phyloP scores from a whole-genome alignment of 2,329 filamentous ascomycete species.

The Hortaea werneckii region DNA sequence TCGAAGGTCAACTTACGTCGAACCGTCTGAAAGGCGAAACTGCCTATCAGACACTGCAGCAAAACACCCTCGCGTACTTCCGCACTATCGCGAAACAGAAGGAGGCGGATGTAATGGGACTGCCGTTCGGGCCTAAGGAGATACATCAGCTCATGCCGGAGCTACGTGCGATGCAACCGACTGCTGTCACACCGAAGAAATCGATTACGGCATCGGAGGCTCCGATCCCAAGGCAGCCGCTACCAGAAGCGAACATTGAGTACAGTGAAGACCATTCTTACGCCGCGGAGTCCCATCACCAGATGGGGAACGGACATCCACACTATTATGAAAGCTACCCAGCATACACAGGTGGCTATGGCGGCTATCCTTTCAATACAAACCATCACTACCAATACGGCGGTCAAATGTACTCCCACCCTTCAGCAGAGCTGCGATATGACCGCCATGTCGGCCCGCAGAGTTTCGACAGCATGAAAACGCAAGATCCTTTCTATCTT shows the following conservation, averaged over 20 bases:
- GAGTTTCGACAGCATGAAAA: background rate
- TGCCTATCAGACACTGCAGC: constrained; percentile 22
- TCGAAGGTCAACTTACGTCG: constrained; percentile 35
- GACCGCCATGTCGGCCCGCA: background rate
- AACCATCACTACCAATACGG: constrained; percentile 1
- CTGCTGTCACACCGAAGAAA: background rate
- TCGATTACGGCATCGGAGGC: background rate
- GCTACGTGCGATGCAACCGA: constrained; percentile 4
- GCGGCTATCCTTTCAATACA: background rate
- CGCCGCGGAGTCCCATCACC: background rate
- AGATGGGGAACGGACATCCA: background rate
- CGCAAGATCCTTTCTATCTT: constrained; percentile 6
- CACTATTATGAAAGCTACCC: constrained; percentile 1
- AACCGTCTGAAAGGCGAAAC: constrained; percentile 30
- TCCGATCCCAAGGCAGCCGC: background rate
- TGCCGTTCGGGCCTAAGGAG: constrained; percentile 22
- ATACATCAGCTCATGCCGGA: constrained; percentile 21
- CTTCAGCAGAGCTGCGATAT: background rate
- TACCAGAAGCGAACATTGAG: too few species aligned
- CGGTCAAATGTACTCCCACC: background rate
- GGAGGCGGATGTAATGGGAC: constrained; percentile 21
- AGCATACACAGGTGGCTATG: constrained; percentile 2
- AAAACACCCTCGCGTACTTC: constrained; percentile 33
- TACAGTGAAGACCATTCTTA: background rate
- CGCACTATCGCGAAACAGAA: constrained; percentile 32